Evolutionary conservation across 164 flowering plant species (phyloP), one percentile per base, ranked within the genome.

Genomic region (Nelumbo lutea): DNA sequence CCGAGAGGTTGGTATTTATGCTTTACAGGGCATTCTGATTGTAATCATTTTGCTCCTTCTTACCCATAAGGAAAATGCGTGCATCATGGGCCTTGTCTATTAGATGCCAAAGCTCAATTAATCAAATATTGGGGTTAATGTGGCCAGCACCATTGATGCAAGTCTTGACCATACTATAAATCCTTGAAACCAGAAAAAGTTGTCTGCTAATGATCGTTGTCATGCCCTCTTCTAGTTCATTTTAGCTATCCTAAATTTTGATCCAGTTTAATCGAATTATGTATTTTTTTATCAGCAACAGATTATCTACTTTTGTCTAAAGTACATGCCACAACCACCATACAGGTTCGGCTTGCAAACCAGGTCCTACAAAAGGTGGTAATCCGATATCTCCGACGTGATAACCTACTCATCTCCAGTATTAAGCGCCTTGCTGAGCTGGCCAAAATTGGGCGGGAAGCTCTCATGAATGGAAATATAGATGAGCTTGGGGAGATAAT

Each of bases 291-390:
- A 27, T 27, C 27, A 27, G 27, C 27, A 27, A 27, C 27, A 27
- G 27, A 27, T 27, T 27, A 27, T 59, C 13, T 8, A 41, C 0
- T 59, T 59, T 59, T 14, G 11, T 6, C 6, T 14, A 15, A 15
- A 52, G 41, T 6, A 70, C 11, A 50, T 61, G 39, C 38, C 56
- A 48, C 44, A 45, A 13, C 61, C 40, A 43, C 40, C 40, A 9
- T 47, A 70, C 82, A 93, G 99, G 98, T 96, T 53, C 88, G 98
- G 50, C 95, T 90, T 71, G 99, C 98, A 56, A 87, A 89, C 76
- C 84, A 85, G 76, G 99, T 96, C 55, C 82, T 96, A 48, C 93
- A 96, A 62, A 93, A 93, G 80, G 98, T 96, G 68, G 99, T 96
- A 42, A 84, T 67, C 56, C 83, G 98, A 14, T 96, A 96, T 73